Conservation (phyloP, 2,329 filamentous ascomycete genomes). For the Ciborinia camelliae region DNA sequence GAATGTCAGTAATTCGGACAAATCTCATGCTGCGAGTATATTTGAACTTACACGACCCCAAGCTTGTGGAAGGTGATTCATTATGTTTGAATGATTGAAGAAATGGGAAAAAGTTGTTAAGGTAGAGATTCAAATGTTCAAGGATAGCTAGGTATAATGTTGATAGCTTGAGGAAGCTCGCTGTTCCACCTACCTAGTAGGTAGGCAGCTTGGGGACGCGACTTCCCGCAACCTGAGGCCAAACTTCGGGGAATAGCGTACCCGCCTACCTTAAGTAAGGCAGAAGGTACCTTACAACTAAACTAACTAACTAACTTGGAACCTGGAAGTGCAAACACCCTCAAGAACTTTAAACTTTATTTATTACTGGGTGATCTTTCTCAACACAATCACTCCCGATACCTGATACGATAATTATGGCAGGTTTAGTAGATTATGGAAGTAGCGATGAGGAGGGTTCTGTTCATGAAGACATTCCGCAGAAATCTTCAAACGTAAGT, state of each 20-base stretch:
- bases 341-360: slow-evolving; percentile 11
- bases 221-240: slow-evolving; percentile 13
- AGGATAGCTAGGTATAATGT: slow-evolving; percentile 4
- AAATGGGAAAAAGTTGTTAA: background rate
- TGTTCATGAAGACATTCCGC: slow-evolving; percentile 22
- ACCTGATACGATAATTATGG: slow-evolving; percentile 26
- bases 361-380: background rate
- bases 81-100: slow-evolving; percentile 35
- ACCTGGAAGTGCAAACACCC: no score
- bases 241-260: slow-evolving; percentile 5
- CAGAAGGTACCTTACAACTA: no score
- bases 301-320: no score
- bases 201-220: slow-evolving; percentile 22
- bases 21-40: slow-evolving; percentile 5
- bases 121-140: slow-evolving; percentile 13
- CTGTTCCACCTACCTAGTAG: no score
- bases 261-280: background rate
- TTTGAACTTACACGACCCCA: slow-evolving; percentile 63
- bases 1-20: slow-evolving; percentile 38
- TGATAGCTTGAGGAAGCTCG: slow-evolving; percentile 19
- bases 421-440: slow-evolving; percentile 40
- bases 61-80: slow-evolving; percentile 71
- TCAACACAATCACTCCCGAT: background rate
- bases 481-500: slow-evolving; percentile 27
- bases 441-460: slow-evolving; percentile 41